Base-by-base conservation (phyloP, 495 filamentous ascomycete species). In the Xylaria nigripes region DNA sequence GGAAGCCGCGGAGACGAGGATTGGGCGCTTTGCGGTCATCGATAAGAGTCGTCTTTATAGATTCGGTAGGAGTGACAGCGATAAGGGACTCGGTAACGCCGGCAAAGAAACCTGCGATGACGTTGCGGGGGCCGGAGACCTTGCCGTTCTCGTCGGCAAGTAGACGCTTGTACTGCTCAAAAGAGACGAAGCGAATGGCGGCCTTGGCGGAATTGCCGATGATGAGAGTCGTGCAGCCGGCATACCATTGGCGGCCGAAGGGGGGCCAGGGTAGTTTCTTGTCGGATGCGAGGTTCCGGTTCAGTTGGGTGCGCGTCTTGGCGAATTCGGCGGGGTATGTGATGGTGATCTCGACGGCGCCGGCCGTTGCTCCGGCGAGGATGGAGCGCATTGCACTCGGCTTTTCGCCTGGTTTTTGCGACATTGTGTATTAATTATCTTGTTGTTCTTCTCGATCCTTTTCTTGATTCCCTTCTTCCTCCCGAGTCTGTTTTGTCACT, bases 241-340 rank as follows among this genome's bases (percentile, higher is more conserved):
- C 93, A 66, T 97, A 98, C 93, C 93, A 98, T 62, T 95, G 90
- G 51, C 68, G 74, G 27, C 94, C 94, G 59, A 97, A 97, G 23
- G 88, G 87, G 29, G 93, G 93, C 86, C 88, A 96, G 43, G 91
- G 90, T n/a, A 96, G 79, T 73, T 93, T 95, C 72, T 91, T 73
- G 41, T 83, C 83, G 51, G 86, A 82, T 23, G 86, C 73, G 62
- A 97, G 73, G 68, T 83, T 81, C 61, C 86, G 85, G 62, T 98
- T 97, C 61, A 98, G 86, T 69, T 98, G 93, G 49, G 87, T 86
- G 51, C 93, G 78, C 43, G 93, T 98, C 72, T 98, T 98, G 53
- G 92, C 93, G 70, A 97, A 98, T 70, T 98, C 93, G 61, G 92
- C 92, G 45, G 93, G 93, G 73, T 98, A 98, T 51, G 93, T 96